These are phyloP conservation scores for Colletotrichum trifolii DNA, from an alignment of 2,329 filamentous ascomycete species.

Conservation along the genomic window DNA sequence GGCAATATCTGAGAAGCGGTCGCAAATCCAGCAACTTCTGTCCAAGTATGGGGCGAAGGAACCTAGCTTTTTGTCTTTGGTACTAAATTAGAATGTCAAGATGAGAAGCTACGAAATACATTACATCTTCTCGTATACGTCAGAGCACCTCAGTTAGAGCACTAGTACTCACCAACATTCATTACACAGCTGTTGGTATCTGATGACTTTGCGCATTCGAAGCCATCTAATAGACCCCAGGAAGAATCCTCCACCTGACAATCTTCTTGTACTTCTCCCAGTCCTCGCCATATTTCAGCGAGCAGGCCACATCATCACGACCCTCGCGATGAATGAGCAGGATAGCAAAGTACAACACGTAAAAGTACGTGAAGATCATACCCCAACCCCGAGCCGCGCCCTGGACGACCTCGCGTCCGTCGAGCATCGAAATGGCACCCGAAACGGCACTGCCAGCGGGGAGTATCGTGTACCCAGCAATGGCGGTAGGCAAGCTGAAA, in stretches of 20 bases:
- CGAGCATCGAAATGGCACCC: conserved; percentile 56
- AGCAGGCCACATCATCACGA: conserved; percentile 84
- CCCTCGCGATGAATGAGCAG: conserved; percentile 82
- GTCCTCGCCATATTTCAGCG: conserved; percentile 82
- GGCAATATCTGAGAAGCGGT: accelerated
- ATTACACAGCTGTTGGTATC: background rate
- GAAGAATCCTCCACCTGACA: conserved; percentile 79
- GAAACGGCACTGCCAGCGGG: conserved; percentile 46
- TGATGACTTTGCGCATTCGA: background rate
- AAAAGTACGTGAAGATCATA: conserved; percentile 86
- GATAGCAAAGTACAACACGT: conserved; percentile 83
- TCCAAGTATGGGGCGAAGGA: too few relatives aligned
- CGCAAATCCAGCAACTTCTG: too few relatives aligned
- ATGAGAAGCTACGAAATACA: too few relatives aligned
- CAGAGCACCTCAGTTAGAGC: background rate
- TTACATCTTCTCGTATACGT: background rate
- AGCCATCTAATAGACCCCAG: conserved; percentile 73
- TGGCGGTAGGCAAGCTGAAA: conserved; percentile 75
- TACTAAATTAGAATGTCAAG: too few relatives aligned
- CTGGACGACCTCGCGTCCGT: conserved; percentile 68
- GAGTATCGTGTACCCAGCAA: conserved; percentile 72
- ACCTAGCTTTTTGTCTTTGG: too few relatives aligned
- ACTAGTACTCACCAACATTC: too few relatives aligned
- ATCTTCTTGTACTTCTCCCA: conserved; percentile 82
- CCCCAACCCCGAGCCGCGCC: conserved; percentile 78